A percentile compares a stretch with the other conserved stretches of the same genome.
phyloP scores from a whole-genome alignment of 164 flowering plant species.

The Nymphaea thermarum region DNA sequence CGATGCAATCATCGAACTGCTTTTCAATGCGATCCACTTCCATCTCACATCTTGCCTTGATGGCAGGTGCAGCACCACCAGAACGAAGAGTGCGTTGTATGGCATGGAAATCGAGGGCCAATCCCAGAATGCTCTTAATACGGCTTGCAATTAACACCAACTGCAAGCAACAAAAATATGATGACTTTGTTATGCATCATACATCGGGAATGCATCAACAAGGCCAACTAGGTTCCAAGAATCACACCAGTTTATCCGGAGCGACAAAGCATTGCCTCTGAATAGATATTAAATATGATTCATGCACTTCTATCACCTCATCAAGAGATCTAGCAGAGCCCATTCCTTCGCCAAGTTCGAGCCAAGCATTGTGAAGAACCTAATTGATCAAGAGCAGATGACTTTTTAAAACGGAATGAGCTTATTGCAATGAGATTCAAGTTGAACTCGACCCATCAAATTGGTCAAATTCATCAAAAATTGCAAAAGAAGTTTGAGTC shows the following conservation, averaged over 20 bases:
- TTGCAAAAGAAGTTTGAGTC: not conserved
- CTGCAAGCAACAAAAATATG: conserved; percentile 20
- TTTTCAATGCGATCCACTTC: conserved; percentile 84
- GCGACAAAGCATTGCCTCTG: conserved; percentile 95
- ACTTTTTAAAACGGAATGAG: too few species aligned
- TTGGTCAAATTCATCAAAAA: not conserved
- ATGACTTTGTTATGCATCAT: too few species aligned
- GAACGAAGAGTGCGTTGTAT: conserved; percentile 63
- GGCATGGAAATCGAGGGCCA: conserved; percentile 88
- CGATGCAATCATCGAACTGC: conserved; percentile 92
- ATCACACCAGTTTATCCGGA: conserved; percentile 82
- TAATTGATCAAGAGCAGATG: conserved; percentile 23
- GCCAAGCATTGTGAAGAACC: conserved; percentile 99
- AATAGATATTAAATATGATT: conserved; percentile 77
- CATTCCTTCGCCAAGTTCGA: conserved; percentile 89
- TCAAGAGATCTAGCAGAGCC: conserved; percentile 80
- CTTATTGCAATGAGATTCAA: too few species aligned
- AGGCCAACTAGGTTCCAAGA: not conserved
- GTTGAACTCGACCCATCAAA: not conserved
- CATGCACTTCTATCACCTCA: conserved; percentile 96
- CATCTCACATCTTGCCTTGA: conserved; percentile 77
- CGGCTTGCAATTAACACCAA: conserved; percentile 91
- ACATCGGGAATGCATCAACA: too few species aligned
- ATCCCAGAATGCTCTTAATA: conserved; percentile 80
- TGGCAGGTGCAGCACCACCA: conserved; percentile 68